Percentiles rank a stretch among this genome's conserved stretches.
phyloP scores from a whole-genome alignment of 805 yeast species.

The Hemisphaericaspora nanyangensis region DNA sequence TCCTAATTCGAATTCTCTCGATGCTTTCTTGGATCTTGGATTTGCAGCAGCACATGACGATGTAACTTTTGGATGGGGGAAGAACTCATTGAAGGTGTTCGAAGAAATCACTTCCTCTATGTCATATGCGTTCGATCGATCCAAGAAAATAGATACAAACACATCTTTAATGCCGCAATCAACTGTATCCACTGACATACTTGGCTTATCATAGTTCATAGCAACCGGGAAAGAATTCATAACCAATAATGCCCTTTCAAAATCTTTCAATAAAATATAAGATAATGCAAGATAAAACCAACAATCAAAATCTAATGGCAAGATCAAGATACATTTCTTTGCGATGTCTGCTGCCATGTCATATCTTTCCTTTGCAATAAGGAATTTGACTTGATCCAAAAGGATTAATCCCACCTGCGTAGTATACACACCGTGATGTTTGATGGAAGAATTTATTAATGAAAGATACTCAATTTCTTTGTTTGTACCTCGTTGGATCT shows the following conservation, averaged over 20 bases:
- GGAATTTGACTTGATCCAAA: slow-evolving; percentile 60
- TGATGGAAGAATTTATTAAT: slow-evolving; percentile 8
- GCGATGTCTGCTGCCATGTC: slow-evolving; percentile 60
- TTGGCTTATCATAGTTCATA: slow-evolving; percentile 23
- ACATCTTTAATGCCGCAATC: slow-evolving; percentile 26
- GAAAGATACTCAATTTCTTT: slow-evolving; percentile 20
- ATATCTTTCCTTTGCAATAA: slow-evolving; percentile 50
- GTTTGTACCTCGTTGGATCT: slow-evolving; percentile 16
- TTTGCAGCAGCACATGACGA: neutral
- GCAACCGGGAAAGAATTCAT: slow-evolving; percentile 74
- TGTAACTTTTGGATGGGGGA: slow-evolving; percentile 22
- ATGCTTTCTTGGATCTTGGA: neutral
- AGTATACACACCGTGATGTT: slow-evolving; percentile 13
- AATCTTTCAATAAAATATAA: slow-evolving; percentile 54
- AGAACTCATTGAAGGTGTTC: slow-evolving; percentile 21
- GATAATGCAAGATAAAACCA: slow-evolving; percentile 67
- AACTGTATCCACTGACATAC: slow-evolving; percentile 11
- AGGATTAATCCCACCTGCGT: slow-evolving; percentile 58
- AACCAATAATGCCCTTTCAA: slow-evolving; percentile 57
- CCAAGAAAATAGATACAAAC: slow-evolving; percentile 17
- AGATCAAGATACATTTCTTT: slow-evolving; percentile 52
- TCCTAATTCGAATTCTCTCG: slow-evolving; percentile 13
- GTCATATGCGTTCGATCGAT: slow-evolving; percentile 10
- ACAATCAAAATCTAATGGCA: slow-evolving; percentile 73
- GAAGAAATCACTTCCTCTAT: slow-evolving; percentile 26